These are phyloP conservation scores for Boletales sp. DNA, from an alignment of 768 basidiomycete genomes.

Conservation along the genomic window DNA sequence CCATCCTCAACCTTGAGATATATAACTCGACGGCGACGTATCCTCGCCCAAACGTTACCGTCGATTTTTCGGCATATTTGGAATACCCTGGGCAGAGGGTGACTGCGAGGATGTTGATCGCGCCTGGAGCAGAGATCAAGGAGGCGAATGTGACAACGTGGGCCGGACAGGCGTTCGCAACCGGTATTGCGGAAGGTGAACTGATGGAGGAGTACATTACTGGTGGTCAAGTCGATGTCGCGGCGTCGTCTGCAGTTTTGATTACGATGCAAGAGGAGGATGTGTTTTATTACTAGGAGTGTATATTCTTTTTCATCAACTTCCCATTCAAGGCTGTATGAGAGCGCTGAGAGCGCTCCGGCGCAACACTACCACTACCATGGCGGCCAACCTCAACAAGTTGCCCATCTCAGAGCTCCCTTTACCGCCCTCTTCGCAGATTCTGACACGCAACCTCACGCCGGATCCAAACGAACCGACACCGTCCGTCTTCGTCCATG, in stretches of 20 bases:
- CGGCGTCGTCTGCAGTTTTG: slow-evolving; percentile 38
- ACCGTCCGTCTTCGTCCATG: slow-evolving; percentile 47
- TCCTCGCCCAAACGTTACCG: slow-evolving; percentile 39
- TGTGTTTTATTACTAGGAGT: not conserved
- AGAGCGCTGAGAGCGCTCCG: slow-evolving; percentile 7
- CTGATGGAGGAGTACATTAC: slow-evolving; percentile 37
- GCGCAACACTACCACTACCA: slow-evolving; percentile 8
- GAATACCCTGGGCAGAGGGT: slow-evolving; percentile 24
- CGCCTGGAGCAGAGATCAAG: slow-evolving; percentile 47
- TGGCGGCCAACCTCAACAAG: slow-evolving; percentile 20
- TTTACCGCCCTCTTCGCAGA: slow-evolving; percentile 40
- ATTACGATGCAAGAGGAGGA: slow-evolving; percentile 11
- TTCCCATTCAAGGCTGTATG: slow-evolving; percentile 11
- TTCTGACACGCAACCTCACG: slow-evolving; percentile 47
- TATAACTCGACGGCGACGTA: slow-evolving; percentile 45
- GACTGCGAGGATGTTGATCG: slow-evolving; percentile 41
- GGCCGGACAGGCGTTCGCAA: slow-evolving; percentile 46
- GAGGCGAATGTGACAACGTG: slow-evolving; percentile 43
- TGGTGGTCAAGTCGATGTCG: slow-evolving; percentile 32
- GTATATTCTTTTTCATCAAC: too few relatives aligned
- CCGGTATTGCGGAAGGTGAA: slow-evolving; percentile 37
- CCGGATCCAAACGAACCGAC: slow-evolving; percentile 58
- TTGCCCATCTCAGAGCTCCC: slow-evolving; percentile 45
- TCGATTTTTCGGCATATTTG: slow-evolving; percentile 45
- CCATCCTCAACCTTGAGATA: slow-evolving; percentile 48